A percentile compares a stretch with the other conserved stretches of the same genome.
phyloP scores from a whole-genome alignment of 2,329 filamentous ascomycete genomes.

The Xylariaceae sp. region DNA sequence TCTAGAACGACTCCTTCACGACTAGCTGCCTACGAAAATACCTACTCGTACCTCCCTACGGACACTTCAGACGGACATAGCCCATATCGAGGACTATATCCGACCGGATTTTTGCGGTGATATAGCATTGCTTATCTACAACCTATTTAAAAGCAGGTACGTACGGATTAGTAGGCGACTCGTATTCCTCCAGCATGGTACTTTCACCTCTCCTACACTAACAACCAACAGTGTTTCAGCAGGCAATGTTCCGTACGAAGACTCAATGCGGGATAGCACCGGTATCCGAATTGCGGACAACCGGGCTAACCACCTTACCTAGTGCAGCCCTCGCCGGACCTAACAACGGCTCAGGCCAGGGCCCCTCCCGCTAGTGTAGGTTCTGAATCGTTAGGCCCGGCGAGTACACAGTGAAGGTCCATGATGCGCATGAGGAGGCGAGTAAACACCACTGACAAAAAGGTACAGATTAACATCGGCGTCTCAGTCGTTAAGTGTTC shows the following conservation, averaged over 20 bases:
- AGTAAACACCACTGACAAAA: neutral
- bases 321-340: neutral
- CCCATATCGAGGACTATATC: no score
- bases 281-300: neutral
- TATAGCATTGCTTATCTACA: no score
- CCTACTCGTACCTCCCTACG: neutral
- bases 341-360: neutral
- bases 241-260: no score
- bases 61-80: no score
- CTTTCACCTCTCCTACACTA: neutral
- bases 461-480: neutral
- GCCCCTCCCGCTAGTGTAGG: neutral
- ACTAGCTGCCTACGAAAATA: neutral
- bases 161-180: neutral
- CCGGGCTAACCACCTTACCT: neutral
- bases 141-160: neutral
- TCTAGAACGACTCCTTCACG: no score
- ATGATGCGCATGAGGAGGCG: neutral
- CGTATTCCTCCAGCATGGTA: neutral
- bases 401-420: neutral
- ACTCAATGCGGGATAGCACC: no score
- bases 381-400: neutral
- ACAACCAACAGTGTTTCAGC: neutral
- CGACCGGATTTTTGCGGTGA: no score
- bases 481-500: neutral